These are phyloP conservation scores for Rhodotorula mucilaginosa DNA, from an alignment of 1,284 basidiomycete species.

Conservation along the genomic window DNA sequence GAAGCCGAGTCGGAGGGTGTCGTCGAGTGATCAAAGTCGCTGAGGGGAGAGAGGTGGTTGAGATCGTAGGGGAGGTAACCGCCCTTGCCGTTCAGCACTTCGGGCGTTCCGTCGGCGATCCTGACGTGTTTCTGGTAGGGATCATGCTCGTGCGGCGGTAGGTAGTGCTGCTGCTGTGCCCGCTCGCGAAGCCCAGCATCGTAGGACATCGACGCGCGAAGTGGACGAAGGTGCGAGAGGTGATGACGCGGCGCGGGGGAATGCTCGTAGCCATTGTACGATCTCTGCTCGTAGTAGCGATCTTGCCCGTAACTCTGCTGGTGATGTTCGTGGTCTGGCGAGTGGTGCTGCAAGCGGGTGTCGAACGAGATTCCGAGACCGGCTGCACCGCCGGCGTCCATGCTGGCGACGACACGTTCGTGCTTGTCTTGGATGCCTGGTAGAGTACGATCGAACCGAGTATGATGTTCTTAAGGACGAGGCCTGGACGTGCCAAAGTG, in stretches of 20 bases:
- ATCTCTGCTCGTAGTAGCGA: not conserved
- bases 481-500: no score
- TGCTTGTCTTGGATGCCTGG: not conserved
- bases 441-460: not conserved
- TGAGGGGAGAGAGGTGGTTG: constrained; percentile 29
- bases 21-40: constrained; percentile 20
- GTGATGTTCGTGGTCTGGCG: not conserved
- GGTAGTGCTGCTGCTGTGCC: not conserved
- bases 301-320: not conserved
- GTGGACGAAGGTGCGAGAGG: constrained; percentile 6
- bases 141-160: not conserved
- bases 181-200: constrained; percentile 23
- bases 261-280: not conserved
- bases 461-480: no score
- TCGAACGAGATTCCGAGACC: constrained; percentile 39
- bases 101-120: constrained; percentile 26
- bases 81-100: constrained; percentile 21
- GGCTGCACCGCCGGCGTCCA: constrained; percentile 10
- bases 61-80: constrained; percentile 25
- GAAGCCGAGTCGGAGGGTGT: constrained; percentile 22
- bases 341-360: not conserved
- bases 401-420: not conserved
- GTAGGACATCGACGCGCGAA: constrained; percentile 28
- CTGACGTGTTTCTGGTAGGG: constrained; percentile 12
- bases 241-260: not conserved